A percentile compares a stretch with the other conserved stretches of the same genome.
These are phyloP conservation scores for Leptoxyphium fumago DNA, from an alignment of 2,329 filamentous ascomycete species.

Conservation along the genomic window DNA sequence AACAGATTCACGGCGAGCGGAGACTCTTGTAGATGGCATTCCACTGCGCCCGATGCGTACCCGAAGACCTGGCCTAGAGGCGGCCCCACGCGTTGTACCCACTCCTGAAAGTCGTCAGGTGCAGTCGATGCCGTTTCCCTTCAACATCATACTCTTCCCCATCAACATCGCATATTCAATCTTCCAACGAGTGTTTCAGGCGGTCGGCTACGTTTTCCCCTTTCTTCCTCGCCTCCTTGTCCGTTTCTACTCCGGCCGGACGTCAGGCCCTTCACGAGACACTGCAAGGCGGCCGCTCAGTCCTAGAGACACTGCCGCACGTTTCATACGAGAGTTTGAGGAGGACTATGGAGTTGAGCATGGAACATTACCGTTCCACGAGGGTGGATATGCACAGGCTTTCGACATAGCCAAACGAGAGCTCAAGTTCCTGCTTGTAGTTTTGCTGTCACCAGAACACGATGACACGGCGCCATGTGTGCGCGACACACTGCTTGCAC, in stretches of 20 bases:
- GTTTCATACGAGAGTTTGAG: conserved; percentile 86
- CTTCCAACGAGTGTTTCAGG: conserved; percentile 52
- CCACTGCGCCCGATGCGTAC: conserved; percentile 18
- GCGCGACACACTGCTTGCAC: conserved; percentile 63
- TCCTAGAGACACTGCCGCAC: conserved; percentile 72
- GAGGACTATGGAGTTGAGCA: conserved; percentile 62
- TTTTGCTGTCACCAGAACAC: conserved; percentile 83
- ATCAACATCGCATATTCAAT: conserved; percentile 65
- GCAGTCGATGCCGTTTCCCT: conserved; percentile 57
- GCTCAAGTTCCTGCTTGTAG: conserved; percentile 76
- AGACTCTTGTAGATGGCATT: conserved; percentile 51
- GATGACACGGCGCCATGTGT: conserved; percentile 79
- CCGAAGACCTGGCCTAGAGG: conserved; percentile 32
- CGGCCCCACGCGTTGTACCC: conserved; percentile 74
- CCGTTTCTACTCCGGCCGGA: conserved; percentile 38
- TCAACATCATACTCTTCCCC: conserved; percentile 67
- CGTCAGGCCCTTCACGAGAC: conserved; percentile 42
- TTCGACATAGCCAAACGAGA: conserved; percentile 82
- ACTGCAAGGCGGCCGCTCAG: conserved; percentile 57
- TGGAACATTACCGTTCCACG: conserved; percentile 60
- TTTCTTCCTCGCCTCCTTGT: conserved; percentile 56
- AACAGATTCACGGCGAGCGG: conserved; percentile 47
- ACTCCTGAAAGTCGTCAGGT: conserved; percentile 50
- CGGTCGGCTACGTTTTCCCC: conserved; percentile 63
- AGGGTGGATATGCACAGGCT: conserved; percentile 82